These are phyloP conservation scores for Coniochaeta sp. DNA, from an alignment of 2,329 filamentous ascomycete species.

Conservation along the genomic window DNA sequence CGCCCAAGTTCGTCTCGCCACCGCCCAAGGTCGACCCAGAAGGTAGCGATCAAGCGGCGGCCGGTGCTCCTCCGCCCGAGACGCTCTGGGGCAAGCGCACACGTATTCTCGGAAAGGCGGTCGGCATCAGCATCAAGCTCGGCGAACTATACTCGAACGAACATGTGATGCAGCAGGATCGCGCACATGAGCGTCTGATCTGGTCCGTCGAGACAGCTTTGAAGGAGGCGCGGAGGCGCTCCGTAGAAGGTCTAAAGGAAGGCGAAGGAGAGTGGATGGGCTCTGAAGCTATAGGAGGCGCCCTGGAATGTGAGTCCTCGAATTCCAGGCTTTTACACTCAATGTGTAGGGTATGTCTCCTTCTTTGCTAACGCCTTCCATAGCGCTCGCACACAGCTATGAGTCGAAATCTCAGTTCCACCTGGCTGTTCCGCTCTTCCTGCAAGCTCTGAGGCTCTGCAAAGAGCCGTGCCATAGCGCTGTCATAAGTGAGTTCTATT, in stretches of 20 bases:
- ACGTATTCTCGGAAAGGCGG: slow-evolving; percentile 63
- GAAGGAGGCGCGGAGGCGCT: slow-evolving; percentile 64
- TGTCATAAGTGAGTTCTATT: slow-evolving; percentile 56
- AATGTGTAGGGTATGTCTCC: neutral
- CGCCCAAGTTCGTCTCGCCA: slow-evolving; percentile 22
- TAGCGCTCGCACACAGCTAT: slow-evolving; percentile 71
- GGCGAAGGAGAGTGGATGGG: slow-evolving; percentile 67
- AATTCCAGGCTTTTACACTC: neutral
- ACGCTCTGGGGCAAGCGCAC: slow-evolving; percentile 53
- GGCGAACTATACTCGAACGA: slow-evolving; percentile 75
- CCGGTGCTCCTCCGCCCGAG: slow-evolving; percentile 28
- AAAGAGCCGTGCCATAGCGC: slow-evolving; percentile 67
- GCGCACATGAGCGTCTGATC: slow-evolving; percentile 67
- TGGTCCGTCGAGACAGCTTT: slow-evolving; percentile 78
- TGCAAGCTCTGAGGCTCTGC: slow-evolving; percentile 71
- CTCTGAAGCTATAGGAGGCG: slow-evolving; percentile 64
- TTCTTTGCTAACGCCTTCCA: slow-evolving; percentile 17
- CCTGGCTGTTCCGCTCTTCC: slow-evolving; percentile 76
- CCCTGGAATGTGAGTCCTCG: slow-evolving; percentile 53
- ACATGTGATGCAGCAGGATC: slow-evolving; percentile 65
- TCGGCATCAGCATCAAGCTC: slow-evolving; percentile 75
- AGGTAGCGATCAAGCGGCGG: neutral
- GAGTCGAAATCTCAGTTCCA: slow-evolving; percentile 67
- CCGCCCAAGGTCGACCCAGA: slow-evolving; percentile 8
- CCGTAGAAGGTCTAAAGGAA: slow-evolving; percentile 59